phyloP scores from a whole-genome alignment of 2,329 filamentous ascomycete species.

The Fonsecaea erecta region DNA sequence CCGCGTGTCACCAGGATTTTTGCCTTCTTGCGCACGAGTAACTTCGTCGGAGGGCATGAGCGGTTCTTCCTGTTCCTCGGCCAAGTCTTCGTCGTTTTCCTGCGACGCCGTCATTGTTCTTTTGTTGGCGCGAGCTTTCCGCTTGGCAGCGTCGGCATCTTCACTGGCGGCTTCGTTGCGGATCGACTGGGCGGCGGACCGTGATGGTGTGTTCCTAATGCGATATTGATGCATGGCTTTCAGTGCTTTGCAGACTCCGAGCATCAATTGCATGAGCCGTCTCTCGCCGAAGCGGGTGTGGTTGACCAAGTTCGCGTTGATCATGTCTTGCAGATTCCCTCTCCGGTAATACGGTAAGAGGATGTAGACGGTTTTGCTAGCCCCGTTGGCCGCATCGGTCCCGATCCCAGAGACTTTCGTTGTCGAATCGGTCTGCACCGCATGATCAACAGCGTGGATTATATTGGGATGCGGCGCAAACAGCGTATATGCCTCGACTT shows the following conservation, averaged over 20 bases:
- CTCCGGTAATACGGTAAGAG: conserved; percentile 92
- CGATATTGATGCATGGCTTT: conserved; percentile 90
- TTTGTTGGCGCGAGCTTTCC: conserved; percentile 48
- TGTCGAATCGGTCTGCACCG: conserved; percentile 72
- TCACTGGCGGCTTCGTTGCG: conserved; percentile 61
- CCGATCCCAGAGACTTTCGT: conserved; percentile 61
- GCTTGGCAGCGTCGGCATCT: conserved; percentile 50
- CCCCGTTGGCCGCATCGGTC: conserved; percentile 53
- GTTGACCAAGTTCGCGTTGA: conserved; percentile 98
- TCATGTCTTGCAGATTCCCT: conserved; percentile 95
- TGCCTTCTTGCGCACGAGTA: conserved; percentile 67
- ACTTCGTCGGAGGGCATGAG: conserved; percentile 73
- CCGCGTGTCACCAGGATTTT: conserved; percentile 69
- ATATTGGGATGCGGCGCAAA: conserved; percentile 84
- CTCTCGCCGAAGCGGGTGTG: conserved; percentile 87
- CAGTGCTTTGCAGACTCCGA: conserved; percentile 87
- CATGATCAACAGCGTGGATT: conserved; percentile 83
- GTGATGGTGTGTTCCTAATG: conserved; percentile 53
- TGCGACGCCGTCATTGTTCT: conserved; percentile 48
- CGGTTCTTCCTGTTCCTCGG: conserved; percentile 75
- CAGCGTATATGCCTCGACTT: conserved; percentile 94
- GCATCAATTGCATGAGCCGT: conserved; percentile 83
- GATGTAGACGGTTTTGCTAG: conserved; percentile 93
- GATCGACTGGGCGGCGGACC: conserved; percentile 60
- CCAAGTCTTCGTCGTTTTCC: conserved; percentile 66